These are phyloP conservation scores for Microthlaspi erraticum DNA, from an alignment of 345 rosid species.

Conservation along the genomic window DNA sequence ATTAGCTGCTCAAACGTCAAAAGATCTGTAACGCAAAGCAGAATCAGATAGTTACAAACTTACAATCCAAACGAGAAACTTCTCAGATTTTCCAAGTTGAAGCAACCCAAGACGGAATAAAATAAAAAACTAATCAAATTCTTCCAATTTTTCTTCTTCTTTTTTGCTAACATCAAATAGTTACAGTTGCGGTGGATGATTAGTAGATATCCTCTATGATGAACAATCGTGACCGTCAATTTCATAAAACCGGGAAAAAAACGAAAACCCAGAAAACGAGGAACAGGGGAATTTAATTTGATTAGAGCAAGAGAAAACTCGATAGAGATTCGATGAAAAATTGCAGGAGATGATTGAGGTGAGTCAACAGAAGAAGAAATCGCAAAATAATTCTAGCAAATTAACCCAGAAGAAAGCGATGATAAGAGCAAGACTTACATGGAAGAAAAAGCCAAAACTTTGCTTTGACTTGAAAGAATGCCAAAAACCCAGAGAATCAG, in stretches of 20 bases:
- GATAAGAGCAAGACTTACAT: constrained; percentile 25
- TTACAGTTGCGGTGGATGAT: neutral
- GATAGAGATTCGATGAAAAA: constrained; percentile 14
- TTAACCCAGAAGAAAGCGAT: neutral
- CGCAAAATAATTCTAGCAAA: neutral
- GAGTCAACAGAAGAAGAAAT: neutral
- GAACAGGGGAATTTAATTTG: constrained; percentile 20
- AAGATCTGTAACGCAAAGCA: constrained; percentile 22
- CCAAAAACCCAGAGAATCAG: constrained; percentile 23
- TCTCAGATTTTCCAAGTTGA: neutral
- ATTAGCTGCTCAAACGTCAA: constrained; percentile 7
- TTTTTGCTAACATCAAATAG: too few relatives aligned
- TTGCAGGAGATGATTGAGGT: neutral
- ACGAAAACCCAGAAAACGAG: constrained; percentile 26
- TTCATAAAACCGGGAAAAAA: neutral
- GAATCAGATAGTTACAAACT: neutral
- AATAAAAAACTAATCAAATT: neutral
- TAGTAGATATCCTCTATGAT: neutral
- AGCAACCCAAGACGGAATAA: constrained; percentile 6
- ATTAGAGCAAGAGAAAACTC: constrained; percentile 6
- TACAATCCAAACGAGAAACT: constrained; percentile 4
- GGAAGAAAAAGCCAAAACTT: constrained; percentile 17
- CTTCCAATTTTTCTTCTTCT: neutral
- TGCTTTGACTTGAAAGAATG: constrained; percentile 30
- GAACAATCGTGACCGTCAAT: neutral